Evolutionary conservation across 2,329 filamentous ascomycete species (phyloP).

Genomic region (Neurospora crassa): DNA sequence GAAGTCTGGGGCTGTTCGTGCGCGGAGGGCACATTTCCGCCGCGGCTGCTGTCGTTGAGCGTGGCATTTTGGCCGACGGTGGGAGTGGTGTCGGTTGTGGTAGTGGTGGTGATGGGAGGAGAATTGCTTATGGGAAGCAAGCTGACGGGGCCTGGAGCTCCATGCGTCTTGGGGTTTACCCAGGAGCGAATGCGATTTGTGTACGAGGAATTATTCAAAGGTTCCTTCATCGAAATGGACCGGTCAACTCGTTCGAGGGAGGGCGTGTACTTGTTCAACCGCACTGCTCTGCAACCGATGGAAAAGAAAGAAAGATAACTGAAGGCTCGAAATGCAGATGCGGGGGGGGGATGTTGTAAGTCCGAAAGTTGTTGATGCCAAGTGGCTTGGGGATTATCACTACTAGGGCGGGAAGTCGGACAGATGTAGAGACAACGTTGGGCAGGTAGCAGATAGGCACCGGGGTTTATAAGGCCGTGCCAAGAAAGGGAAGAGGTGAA

Average conservation of each 20-base stretch:
- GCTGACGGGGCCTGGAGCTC: slow-evolving; percentile 33
- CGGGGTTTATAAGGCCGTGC: neutral
- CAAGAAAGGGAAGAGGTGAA: neutral
- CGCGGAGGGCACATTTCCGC: neutral
- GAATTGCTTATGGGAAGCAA: slow-evolving; percentile 30
- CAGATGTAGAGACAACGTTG: neutral
- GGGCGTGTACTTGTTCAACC: neutral
- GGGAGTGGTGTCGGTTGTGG: slow-evolving; percentile 15
- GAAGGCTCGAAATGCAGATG: neutral
- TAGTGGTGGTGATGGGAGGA: slow-evolving; percentile 18
- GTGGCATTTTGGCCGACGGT: slow-evolving; percentile 1
- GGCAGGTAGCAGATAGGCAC: neutral
- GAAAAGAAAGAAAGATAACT: neutral
- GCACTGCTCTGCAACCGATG: neutral
- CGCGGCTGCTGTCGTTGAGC: slow-evolving; percentile 1
- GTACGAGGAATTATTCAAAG: slow-evolving; percentile 41
- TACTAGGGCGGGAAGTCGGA: neutral
- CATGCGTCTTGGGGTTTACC: slow-evolving; percentile 46
- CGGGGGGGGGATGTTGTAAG: neutral
- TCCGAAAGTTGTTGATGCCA: neutral
- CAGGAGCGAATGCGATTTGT: slow-evolving; percentile 48
- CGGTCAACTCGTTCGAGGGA: slow-evolving; percentile 1
- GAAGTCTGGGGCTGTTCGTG: slow-evolving; percentile 1
- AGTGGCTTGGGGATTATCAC: neutral
- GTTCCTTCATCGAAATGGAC: slow-evolving; percentile 50